Conservation (phyloP, 306 rosid species). For the Mimosa pudica region DNA sequence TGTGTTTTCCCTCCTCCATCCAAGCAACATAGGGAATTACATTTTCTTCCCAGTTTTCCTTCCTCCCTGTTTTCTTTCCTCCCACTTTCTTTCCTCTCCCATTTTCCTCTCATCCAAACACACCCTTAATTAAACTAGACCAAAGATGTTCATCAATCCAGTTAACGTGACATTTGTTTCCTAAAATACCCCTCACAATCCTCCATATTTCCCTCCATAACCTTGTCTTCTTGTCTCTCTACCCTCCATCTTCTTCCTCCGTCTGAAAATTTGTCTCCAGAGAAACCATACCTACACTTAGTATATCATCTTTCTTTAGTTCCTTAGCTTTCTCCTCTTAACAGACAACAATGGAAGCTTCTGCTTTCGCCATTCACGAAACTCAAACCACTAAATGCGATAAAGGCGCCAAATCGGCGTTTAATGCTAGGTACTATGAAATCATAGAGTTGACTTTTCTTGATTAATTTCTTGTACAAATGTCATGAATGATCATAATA, state of each 20-base stretch:
- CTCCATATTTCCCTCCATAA: too few relatives aligned
- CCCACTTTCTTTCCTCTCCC: too few relatives aligned
- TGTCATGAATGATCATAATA: neutral
- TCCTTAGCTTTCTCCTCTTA: neutral
- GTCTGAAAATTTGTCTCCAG: too few relatives aligned
- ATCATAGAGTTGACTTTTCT: constrained; percentile 1
- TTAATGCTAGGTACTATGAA: neutral
- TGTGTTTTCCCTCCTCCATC: too few relatives aligned
- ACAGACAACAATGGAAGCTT: constrained; percentile 1
- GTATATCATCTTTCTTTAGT: neutral
- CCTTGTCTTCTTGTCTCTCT: neutral
- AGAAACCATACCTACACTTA: neutral
- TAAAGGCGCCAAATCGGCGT: neutral
- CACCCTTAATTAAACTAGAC: too few relatives aligned
- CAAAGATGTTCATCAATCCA: too few relatives aligned
- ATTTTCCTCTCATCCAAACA: too few relatives aligned
- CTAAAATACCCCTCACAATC: too few relatives aligned
- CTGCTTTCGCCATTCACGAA: neutral
- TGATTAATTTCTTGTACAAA: neutral
- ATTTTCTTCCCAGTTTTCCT: too few relatives aligned
- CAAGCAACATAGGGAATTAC: too few relatives aligned
- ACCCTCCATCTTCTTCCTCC: neutral
- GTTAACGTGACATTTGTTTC: too few relatives aligned
- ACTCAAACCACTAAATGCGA: neutral
- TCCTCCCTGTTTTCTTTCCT: too few relatives aligned